Base-by-base conservation (phyloP, 2,329 filamentous ascomycete genomes). In the Ampelomyces quisqualis region DNA sequence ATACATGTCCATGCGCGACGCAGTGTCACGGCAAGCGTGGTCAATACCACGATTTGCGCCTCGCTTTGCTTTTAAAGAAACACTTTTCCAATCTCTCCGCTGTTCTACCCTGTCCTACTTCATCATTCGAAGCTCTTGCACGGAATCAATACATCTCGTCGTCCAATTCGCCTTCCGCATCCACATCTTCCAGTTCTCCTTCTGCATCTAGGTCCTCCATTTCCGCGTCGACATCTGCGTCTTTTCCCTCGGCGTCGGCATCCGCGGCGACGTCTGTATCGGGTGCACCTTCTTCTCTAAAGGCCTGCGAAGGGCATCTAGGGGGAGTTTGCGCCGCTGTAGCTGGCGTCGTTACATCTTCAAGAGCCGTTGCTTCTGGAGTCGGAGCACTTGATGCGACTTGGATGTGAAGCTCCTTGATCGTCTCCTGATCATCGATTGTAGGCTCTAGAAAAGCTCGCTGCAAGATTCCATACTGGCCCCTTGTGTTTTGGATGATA, bases 101-200 rank as follows among this genome's bases (percentile, higher is more conserved):
- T 28, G 13, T 11, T 28, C n/a, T 6, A 13, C n/a, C n/a, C 5
- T 5, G 14, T 13, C 14, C 20, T 17, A n/a, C 15, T 14, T 32
- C 26, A 14, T 14, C 26, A 15, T 11, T 15, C 26, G 18, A 14
- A 18, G 8, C 11, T 15, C 34, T 29, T 29, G 23, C 34, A 37
- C 13, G 13, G 21, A 28, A 28, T 32, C 43, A 44, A 29, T 40
- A 45, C 40, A 43, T 38, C 34, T 36, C 47, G 7, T 58, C 50
- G 11, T 60, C 55, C 24, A 49, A 34, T 19, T 63, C 58, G 4
- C 56, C 53, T 29, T 61, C 55, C 2, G 55, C 53, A 32, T 62
- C 55, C 10, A 51, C 32, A 11, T 49, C 44, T 14, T 40, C 50
- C 11, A 18, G 27, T 9, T 47, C 49, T 13, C 34, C 44, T 14